A percentile compares a stretch with the other conserved stretches of the same genome.
These are phyloP conservation scores for Stagonosporopsis vannaccii DNA, from an alignment of 2,329 filamentous ascomycete species.

Conservation along the genomic window DNA sequence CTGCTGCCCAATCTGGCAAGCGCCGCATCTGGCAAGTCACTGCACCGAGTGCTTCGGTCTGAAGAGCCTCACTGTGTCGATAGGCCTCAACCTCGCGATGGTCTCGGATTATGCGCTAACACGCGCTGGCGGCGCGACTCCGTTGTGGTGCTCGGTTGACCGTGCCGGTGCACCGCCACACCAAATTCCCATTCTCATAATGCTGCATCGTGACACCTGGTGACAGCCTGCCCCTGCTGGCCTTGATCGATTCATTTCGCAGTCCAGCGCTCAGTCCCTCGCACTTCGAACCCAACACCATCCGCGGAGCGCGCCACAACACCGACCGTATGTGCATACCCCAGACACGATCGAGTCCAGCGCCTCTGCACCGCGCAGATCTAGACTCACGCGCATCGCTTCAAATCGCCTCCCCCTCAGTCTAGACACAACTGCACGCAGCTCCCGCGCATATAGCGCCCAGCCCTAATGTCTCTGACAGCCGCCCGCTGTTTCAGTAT, in stretches of 20 bases:
- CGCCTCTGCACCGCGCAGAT: neutral
- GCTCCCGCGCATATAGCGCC: neutral
- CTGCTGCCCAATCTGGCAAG: neutral
- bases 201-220: neutral
- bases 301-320: neutral
- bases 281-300: neutral
- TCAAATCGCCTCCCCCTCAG: neutral
- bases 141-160: neutral
- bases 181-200: neutral
- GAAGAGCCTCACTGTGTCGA: constrained; percentile 14
- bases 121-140: neutral
- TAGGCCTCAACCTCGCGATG: constrained; percentile 6
- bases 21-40: neutral
- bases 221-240: constrained; percentile 4
- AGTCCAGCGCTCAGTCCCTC: neutral
- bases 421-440: neutral
- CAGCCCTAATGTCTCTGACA: neutral
- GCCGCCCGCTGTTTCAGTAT: neutral
- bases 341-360: neutral
- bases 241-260: neutral
- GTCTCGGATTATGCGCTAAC: constrained; percentile 1
- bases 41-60: constrained; percentile 3
- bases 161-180: neutral
- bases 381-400: neutral
- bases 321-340: neutral